These are phyloP conservation scores for Vitis labrusca DNA, from an alignment of 164 flowering plant genomes.

Conservation along the genomic window DNA sequence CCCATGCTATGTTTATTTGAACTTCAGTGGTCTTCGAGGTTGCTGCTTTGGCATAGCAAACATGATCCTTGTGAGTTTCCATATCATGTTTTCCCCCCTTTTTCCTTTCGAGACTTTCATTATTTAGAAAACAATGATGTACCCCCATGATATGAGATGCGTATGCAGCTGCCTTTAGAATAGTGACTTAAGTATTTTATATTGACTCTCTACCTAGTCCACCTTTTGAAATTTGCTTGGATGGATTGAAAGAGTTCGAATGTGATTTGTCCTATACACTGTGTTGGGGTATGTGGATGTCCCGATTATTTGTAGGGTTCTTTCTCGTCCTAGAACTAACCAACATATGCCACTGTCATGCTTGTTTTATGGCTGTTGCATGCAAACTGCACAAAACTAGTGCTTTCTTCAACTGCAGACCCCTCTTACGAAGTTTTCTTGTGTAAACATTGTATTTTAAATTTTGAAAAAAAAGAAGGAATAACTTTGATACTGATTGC, in stretches of 20 bases:
- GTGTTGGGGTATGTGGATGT: background rate
- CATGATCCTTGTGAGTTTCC: constrained; percentile 85
- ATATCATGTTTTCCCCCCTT: background rate
- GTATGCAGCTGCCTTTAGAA: background rate
- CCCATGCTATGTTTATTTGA: constrained; percentile 26
- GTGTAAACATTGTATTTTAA: background rate
- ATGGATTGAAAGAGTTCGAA: background rate
- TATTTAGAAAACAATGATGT: background rate
- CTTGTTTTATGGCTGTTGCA: background rate
- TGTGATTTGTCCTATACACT: background rate
- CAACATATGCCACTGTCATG: background rate
- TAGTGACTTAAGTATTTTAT: too few relatives aligned
- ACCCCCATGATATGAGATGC: background rate
- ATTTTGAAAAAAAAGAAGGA: background rate
- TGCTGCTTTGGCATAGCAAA: constrained; percentile 89
- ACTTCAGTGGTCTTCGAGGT: constrained; percentile 83
- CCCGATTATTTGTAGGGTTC: too few relatives aligned
- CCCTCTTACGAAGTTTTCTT: background rate
- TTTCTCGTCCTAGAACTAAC: background rate
- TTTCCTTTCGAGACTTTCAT: background rate
- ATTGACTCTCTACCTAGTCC: background rate
- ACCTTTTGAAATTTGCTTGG: background rate
- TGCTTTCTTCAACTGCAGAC: background rate
- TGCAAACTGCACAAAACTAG: background rate
- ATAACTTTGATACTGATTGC: background rate